These are phyloP conservation scores for Marasmius tenuissimus DNA, from an alignment of 1,284 basidiomycete species.

Conservation along the genomic window DNA sequence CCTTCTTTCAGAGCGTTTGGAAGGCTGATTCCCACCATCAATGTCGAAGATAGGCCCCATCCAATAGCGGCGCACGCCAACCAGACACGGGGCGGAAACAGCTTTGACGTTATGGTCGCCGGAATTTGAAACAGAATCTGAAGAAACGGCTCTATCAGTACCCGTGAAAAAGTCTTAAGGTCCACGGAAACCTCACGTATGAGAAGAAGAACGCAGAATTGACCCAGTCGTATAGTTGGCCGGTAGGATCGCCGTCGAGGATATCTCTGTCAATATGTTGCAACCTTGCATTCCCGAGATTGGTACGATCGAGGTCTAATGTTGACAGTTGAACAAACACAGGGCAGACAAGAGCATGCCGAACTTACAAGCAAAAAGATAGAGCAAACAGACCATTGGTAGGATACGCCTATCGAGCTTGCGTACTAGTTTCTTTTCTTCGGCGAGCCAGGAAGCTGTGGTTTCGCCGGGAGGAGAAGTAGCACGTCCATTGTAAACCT, in stretches of 20 bases:
- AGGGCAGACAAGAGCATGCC: background rate
- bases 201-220: conserved; percentile 77
- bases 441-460: conserved; percentile 18
- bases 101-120: conserved; percentile 63
- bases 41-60: conserved; percentile 69
- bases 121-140: conserved; percentile 75
- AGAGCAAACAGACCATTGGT: conserved; percentile 69
- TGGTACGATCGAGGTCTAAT: conserved; percentile 72
- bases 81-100: conserved; percentile 66
- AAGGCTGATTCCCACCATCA: conserved; percentile 49
- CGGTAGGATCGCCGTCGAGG: conserved; percentile 66
- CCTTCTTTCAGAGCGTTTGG: background rate
- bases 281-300: conserved; percentile 74
- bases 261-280: conserved; percentile 66
- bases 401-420: conserved; percentile 70
- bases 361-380: conserved; percentile 73
- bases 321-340: background rate
- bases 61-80: conserved; percentile 64
- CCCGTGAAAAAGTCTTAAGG: background rate
- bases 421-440: conserved; percentile 59
- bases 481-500: background rate
- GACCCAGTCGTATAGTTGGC: conserved; percentile 69
- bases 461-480: background rate
- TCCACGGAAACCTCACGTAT: conserved; percentile 48
- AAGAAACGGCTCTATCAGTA: background rate